A percentile compares a stretch with the other conserved stretches of the same genome.
Conservation (phyloP, 257 asterid genomes). For the Salvia miltiorrhiza region DNA sequence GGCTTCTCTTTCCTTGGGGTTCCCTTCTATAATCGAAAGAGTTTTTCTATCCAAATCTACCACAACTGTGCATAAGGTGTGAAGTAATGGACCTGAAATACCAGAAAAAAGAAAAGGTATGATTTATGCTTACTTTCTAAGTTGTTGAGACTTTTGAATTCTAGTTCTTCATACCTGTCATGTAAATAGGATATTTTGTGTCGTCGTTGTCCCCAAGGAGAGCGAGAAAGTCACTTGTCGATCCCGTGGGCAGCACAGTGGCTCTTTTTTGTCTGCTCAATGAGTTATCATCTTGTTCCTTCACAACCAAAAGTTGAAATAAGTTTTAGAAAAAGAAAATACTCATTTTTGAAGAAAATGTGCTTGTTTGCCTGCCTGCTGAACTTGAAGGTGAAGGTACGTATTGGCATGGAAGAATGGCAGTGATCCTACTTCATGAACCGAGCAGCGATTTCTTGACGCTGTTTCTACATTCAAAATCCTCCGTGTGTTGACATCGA, state of each 20-base stretch:
- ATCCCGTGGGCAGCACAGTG: slow-evolving; percentile 47
- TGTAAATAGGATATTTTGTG: slow-evolving; percentile 64
- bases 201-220: slow-evolving; percentile 58
- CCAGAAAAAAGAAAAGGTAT: not conserved
- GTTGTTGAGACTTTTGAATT: not conserved
- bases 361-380: slow-evolving; percentile 50
- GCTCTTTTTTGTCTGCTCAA: slow-evolving; percentile 70
- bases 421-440: slow-evolving; percentile 47
- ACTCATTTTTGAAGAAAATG: not conserved
- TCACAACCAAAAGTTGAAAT: slow-evolving; percentile 22
- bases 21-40: slow-evolving; percentile 38
- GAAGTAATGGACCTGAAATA: slow-evolving; percentile 65
- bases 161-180: slow-evolving; percentile 48
- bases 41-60: slow-evolving; percentile 42
- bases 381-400: slow-evolving; percentile 81
- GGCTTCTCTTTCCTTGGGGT: slow-evolving; percentile 29
- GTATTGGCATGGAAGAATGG: slow-evolving; percentile 91
- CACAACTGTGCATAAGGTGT: slow-evolving; percentile 48
- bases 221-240: slow-evolving; percentile 58
- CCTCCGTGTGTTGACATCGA: slow-evolving; percentile 53
- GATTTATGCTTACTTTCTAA: not conserved
- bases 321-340: not conserved
- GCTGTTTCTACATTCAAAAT: slow-evolving; percentile 85
- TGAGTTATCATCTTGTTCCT: slow-evolving; percentile 73
- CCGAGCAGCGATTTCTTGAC: slow-evolving; percentile 66